A percentile compares a stretch with the other conserved stretches of the same genome.
Evolutionary conservation across 2,329 filamentous ascomycete species (phyloP).

Genomic region (Scedosporium boydii): DNA sequence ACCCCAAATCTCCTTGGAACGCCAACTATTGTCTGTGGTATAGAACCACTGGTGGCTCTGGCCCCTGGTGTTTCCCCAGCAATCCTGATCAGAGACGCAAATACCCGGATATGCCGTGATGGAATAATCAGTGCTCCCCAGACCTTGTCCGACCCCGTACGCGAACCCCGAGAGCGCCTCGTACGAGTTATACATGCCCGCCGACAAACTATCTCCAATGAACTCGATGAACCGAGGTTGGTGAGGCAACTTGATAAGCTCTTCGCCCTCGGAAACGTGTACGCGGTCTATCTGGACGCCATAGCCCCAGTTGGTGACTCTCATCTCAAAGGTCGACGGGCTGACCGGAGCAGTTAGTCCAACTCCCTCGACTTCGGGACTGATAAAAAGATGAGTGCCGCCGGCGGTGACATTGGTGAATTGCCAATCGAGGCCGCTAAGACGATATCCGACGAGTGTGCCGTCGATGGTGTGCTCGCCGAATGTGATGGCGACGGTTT

Average conservation of each 20-base stretch:
- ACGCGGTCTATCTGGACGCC: constrained; percentile 47
- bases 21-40: constrained; percentile 41
- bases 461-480: constrained; percentile 38
- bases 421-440: constrained; percentile 48
- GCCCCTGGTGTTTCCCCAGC: constrained; percentile 41
- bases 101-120: constrained; percentile 51
- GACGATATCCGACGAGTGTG: constrained; percentile 47
- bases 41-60: constrained; percentile 49
- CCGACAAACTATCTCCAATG: constrained; percentile 38
- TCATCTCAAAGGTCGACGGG: constrained; percentile 43
- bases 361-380: constrained; percentile 31
- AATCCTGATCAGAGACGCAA: constrained; percentile 44
- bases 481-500: constrained; percentile 43
- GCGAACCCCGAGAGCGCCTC: constrained; percentile 48
- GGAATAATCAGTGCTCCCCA: constrained; percentile 49
- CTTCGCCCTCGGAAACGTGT: constrained; percentile 33
- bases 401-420: constrained; percentile 51
- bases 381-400: constrained; percentile 46
- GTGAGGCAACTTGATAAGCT: constrained; percentile 32
- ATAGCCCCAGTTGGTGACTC: constrained; percentile 52
- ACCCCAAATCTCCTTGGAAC: constrained; percentile 32
- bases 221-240: constrained; percentile 29
- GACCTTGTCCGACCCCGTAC: constrained; percentile 43
- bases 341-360: constrained; percentile 30
- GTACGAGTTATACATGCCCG: constrained; percentile 48